A percentile compares a stretch with the other conserved stretches of the same genome.
phyloP scores from a whole-genome alignment of 139 green algal species.

The Nannochloris sp. region DNA sequence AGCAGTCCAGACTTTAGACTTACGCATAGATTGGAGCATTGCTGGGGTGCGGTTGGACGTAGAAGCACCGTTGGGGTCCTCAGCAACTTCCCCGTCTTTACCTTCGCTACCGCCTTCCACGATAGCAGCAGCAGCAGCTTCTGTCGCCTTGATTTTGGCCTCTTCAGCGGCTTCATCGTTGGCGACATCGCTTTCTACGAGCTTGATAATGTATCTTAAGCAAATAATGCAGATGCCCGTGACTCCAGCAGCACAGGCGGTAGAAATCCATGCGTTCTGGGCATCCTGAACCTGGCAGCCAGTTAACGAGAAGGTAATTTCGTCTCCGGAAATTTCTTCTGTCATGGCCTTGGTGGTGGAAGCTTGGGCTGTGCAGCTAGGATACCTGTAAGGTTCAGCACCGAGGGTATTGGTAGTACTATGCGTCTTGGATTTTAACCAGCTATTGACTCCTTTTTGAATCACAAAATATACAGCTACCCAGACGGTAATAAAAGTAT shows the following conservation, averaged over 20 bases:
- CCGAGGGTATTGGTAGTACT: too few species aligned
- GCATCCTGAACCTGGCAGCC: neutral
- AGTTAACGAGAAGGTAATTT: neutral
- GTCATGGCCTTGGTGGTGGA: slow-evolving; percentile 1
- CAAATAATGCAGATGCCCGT: slow-evolving; percentile 1
- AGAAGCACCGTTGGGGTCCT: neutral
- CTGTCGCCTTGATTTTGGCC: too few species aligned
- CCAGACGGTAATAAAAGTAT: slow-evolving; percentile 27
- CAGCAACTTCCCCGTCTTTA: neutral
- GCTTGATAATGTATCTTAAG: slow-evolving; percentile 13
- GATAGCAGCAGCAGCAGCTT: neutral
- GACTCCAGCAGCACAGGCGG: slow-evolving; percentile 1
- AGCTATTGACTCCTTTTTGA: slow-evolving; percentile 37
- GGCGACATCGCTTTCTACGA: slow-evolving; percentile 9
- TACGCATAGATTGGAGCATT: slow-evolving; percentile 7
- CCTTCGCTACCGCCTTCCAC: neutral
- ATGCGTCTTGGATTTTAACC: neutral
- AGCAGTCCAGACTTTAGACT: slow-evolving; percentile 8
- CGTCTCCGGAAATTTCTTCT: neutral
- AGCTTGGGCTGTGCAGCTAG: too few species aligned
- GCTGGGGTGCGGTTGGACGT: slow-evolving; percentile 5
- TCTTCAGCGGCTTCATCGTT: neutral
- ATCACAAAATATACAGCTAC: slow-evolving; percentile 58
- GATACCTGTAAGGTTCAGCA: neutral
- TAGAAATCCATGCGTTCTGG: slow-evolving; percentile 20